Evolutionary conservation across 768 basidiomycete genomes (phyloP).

Genomic region (Mycena maculata): DNA sequence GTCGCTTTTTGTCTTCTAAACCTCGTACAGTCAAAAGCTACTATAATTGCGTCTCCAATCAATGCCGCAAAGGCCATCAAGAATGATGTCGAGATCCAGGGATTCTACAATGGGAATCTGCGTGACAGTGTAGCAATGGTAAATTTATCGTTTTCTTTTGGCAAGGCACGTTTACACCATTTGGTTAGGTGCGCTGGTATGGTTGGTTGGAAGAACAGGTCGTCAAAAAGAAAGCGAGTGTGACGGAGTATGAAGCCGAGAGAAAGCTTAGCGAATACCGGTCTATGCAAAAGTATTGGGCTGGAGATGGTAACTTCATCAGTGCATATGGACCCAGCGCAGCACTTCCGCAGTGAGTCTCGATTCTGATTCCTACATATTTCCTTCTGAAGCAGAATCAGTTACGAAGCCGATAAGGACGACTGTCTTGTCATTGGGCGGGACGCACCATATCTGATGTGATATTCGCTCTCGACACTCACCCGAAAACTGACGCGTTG

Average conservation of each 20-base stretch:
- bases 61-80: constrained; percentile 69
- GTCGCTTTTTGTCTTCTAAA: neutral
- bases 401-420: constrained; percentile 70
- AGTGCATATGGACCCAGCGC: constrained; percentile 48
- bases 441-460: constrained; percentile 54
- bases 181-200: constrained; percentile 49
- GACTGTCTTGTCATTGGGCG: constrained; percentile 64
- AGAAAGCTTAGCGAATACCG: constrained; percentile 68
- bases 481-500: neutral
- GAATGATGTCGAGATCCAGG: constrained; percentile 70
- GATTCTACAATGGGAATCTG: constrained; percentile 74
- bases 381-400: constrained; percentile 60
- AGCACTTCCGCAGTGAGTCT: constrained; percentile 30
- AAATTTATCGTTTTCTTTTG: neutral
- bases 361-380: neutral
- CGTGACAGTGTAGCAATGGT: constrained; percentile 76
- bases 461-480: neutral
- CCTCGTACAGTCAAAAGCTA: constrained; percentile 54
- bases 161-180: neutral
- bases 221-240: constrained; percentile 29
- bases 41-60: constrained; percentile 58
- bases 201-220: constrained; percentile 35
- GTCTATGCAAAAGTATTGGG: constrained; percentile 67
- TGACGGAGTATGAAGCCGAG: constrained; percentile 60
- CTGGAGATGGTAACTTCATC: constrained; percentile 77